phyloP scores from a whole-genome alignment of 1,139 yeast species.

The Debaryomyces sp. region DNA sequence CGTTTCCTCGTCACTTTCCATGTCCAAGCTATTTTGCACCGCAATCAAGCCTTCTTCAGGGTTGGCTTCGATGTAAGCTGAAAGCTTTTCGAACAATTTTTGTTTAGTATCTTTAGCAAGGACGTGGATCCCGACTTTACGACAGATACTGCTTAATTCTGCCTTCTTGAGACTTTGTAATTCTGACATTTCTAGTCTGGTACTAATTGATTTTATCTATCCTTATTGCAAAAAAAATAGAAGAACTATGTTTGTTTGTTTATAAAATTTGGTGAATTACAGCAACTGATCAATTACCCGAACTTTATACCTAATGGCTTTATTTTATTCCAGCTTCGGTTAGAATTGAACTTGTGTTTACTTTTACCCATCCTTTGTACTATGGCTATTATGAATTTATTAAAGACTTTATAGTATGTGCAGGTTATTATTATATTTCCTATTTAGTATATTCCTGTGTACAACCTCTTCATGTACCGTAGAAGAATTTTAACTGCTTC shows the following conservation, averaged over 20 bases:
- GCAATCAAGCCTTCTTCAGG: slow-evolving; percentile 41
- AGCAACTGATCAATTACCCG: slow-evolving; percentile 5
- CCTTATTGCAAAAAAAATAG: neutral
- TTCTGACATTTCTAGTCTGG: slow-evolving; percentile 25
- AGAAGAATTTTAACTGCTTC: neutral
- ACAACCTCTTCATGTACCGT: neutral
- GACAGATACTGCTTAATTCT: slow-evolving; percentile 40
- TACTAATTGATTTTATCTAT: neutral
- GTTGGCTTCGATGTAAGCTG: slow-evolving; percentile 35
- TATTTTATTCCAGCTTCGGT: neutral
- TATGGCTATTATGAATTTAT: slow-evolving; percentile 2
- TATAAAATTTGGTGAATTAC: neutral
- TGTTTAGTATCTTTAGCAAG: slow-evolving; percentile 46
- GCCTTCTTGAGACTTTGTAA: slow-evolving; percentile 38
- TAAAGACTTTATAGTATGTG: neutral
- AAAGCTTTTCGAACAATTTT: slow-evolving; percentile 45
- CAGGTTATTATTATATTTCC: slow-evolving; percentile 8
- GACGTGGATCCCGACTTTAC: slow-evolving; percentile 37
- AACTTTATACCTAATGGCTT: neutral
- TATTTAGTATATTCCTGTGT: neutral
- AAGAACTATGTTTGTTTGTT: neutral
- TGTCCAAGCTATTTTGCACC: slow-evolving; percentile 23
- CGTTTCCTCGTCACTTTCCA: slow-evolving; percentile 19
- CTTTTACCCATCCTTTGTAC: slow-evolving; percentile 5
- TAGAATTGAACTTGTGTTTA: slow-evolving; percentile 3